Percentiles rank a stretch among this genome's conserved stretches.
phyloP scores from a whole-genome alignment of 768 basidiomycete genomes.

The Pisolithus tinctorius region DNA sequence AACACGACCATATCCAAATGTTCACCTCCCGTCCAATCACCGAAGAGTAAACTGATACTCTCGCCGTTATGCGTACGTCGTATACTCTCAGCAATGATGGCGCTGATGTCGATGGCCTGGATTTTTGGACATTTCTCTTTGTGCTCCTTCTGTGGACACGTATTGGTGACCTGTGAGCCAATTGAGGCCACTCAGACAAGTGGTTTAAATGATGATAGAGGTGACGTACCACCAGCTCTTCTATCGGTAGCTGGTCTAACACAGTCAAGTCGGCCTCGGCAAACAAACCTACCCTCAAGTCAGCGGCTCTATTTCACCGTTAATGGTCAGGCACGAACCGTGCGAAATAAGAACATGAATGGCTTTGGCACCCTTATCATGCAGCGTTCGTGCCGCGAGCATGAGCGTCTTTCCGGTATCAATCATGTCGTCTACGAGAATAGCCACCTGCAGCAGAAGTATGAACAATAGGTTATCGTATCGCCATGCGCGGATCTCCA shows the following conservation, averaged over 20 bases:
- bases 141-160: conserved; percentile 79
- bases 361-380: conserved; percentile 82
- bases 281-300: conserved; percentile 52
- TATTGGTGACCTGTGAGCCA: conserved; percentile 79
- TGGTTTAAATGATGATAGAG: neutral
- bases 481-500: neutral
- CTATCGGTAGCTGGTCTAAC: conserved; percentile 68
- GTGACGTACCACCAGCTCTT: conserved; percentile 72
- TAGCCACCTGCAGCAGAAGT: conserved; percentile 55
- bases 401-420: conserved; percentile 89
- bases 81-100: conserved; percentile 93
- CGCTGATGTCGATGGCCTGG: conserved; percentile 83
- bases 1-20: conserved; percentile 23
- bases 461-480: conserved; percentile 3
- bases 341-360: conserved; percentile 90
- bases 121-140: conserved; percentile 62
- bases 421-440: conserved; percentile 98
- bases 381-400: conserved; percentile 77
- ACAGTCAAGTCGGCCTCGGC: conserved; percentile 67
- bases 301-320: conserved; percentile 2
- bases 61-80: conserved; percentile 92
- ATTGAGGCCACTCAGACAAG: conserved; percentile 1
- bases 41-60: conserved; percentile 83
- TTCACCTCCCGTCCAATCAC: conserved; percentile 62
- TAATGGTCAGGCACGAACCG: conserved; percentile 41